Evolutionary conservation across 805 yeast species (phyloP), one percentile per base, ranked within the genome.

Genomic region (Zygosaccharomyces kombuchaensis): DNA sequence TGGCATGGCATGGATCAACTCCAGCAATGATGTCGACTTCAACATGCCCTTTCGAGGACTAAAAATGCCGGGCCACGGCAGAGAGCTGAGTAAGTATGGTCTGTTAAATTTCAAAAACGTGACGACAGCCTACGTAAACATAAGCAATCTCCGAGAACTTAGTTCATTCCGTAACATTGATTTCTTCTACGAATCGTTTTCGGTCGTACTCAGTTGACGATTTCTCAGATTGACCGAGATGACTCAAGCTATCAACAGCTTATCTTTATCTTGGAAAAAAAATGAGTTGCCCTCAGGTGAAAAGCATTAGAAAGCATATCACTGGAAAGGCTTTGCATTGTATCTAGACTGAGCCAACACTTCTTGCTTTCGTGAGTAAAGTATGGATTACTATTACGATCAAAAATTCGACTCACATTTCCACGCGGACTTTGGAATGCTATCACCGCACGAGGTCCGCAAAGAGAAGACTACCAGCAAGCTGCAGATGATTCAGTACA

Each of bases 11-110:
- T 79, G 80, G 79, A 72, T 79, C 56, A 80, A 79, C 63, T 72
- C 81, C 1, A 77, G 78, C 52, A 79, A 79, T 57, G 81, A 77
- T 50, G 71, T 75, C 8, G 79, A 78, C 54, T 66, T 72, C 43
- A 75, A 75, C 60, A 68, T 77, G 50, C 87, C 87, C 44, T 82
- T 82, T 52, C 87, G 87, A 39, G 87, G 87, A 59, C 80, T 79
- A 29, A 82, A 82, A 63, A 70, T 74, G 74, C 71, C 78, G 59
- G 87, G 87, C 55, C 70, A 78, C 46, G 85, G 86, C 39, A 73
- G 86, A 62, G 87, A 82, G 63, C 69, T 81, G 47, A 87, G 87
- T 27, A 76, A 77, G 51, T 78, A 80, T 54, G 86, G 85, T 13
- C 63, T 81, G 45, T 70, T 70, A 35, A 71, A 75, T 60, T 82